These are phyloP conservation scores for Quercus gilva DNA, from an alignment of 306 rosid genomes.

Conservation along the genomic window DNA sequence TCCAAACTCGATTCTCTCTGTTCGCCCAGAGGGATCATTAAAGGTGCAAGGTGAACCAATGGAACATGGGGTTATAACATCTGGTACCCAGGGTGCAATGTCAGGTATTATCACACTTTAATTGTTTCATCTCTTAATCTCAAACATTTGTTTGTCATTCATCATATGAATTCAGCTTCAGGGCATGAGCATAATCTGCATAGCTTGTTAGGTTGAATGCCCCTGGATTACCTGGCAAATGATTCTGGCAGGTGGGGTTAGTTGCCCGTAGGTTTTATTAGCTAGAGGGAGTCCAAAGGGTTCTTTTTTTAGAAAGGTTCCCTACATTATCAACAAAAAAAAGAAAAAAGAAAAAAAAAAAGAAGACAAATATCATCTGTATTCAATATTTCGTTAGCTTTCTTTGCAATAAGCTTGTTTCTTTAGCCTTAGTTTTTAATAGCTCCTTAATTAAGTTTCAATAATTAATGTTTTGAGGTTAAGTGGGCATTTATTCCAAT, in stretches of 20 bases:
- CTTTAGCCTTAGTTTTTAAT: background rate
- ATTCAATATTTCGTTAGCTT: background rate
- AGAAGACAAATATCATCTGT: background rate
- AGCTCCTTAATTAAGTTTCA: background rate
- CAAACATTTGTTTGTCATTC: background rate
- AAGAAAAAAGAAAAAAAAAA: too few relatives aligned
- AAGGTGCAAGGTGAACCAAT: constrained; percentile 52
- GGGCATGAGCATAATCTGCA: too few relatives aligned
- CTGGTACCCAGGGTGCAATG: constrained; percentile 90
- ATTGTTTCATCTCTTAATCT: background rate
- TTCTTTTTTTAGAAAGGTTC: too few relatives aligned
- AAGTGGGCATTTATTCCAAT: background rate
- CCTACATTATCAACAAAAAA: too few relatives aligned
- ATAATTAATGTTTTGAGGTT: background rate
- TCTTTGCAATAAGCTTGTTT: background rate
- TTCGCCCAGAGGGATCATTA: constrained; percentile 43
- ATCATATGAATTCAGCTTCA: background rate
- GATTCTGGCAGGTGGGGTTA: too few relatives aligned
- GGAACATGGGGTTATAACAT: constrained; percentile 81
- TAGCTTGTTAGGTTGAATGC: too few relatives aligned
- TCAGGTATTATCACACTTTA: constrained; percentile 48
- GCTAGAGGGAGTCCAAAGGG: too few relatives aligned
- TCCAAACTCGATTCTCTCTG: constrained; percentile 61
- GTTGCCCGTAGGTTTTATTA: too few relatives aligned
- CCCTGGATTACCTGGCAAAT: too few relatives aligned